Percentiles rank a stretch among this genome's conserved stretches.
Evolutionary conservation across 225 moss, liverwort and hornwort species (phyloP).

Genomic region (Marchantia paleacea): DNA sequence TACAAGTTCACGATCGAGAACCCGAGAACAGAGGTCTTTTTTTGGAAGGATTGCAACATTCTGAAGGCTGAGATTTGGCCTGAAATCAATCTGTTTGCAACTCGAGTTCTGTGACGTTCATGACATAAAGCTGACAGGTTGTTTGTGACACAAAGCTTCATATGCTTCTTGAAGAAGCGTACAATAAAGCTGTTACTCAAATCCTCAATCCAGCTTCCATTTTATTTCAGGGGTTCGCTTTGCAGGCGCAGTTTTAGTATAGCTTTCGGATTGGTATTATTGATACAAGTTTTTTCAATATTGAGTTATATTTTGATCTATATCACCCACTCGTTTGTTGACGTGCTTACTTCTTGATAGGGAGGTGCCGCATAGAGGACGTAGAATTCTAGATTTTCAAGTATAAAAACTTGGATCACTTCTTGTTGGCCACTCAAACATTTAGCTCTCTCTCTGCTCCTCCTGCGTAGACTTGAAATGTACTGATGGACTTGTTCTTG

Average conservation of each 20-base stretch:
- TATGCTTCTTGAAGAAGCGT: neutral
- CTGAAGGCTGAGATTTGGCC: neutral
- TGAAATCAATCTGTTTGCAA: neutral
- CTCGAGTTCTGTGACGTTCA: no score
- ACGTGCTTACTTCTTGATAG: neutral
- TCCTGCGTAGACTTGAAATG: neutral
- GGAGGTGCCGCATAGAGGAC: neutral
- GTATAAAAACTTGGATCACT: no score
- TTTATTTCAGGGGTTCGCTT: neutral
- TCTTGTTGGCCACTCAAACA: neutral
- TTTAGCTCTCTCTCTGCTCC: no score
- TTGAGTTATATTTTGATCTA: neutral
- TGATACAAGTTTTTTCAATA: no score
- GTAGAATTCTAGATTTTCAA: neutral
- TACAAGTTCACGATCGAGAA: neutral
- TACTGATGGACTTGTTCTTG: conserved; percentile 19
- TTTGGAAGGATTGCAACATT: neutral
- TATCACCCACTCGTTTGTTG: neutral
- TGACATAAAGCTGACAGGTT: neutral
- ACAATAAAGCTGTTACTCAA: neutral
- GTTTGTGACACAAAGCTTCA: neutral
- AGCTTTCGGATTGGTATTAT: neutral
- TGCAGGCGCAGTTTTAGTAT: neutral
- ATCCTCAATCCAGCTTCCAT: neutral
- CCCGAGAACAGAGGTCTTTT: neutral